Evolutionary conservation across 2,329 filamentous ascomycete genomes (phyloP), one percentile per base, ranked within the genome.

Genomic region (Botrytis medusae): DNA sequence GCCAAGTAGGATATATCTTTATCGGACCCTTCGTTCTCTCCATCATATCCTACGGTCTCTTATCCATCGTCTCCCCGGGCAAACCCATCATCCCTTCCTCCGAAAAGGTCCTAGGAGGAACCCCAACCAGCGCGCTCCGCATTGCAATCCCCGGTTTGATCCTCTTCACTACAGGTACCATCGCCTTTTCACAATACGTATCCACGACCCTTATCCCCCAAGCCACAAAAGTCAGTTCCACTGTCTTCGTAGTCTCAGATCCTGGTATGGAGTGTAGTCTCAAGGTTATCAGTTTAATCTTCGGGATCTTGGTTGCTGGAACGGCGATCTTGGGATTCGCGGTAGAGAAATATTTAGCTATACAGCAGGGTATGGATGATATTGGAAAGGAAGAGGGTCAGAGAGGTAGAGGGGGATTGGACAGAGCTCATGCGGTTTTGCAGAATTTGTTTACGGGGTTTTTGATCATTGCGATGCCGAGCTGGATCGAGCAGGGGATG

Each of bases 1-100:
- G 80, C 2, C 77, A 79, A 4, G 76, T 87, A 4, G 87, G 87
- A 25, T 80, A 76, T 22, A 69, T 82, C 4, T 81, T 89, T 70
- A 81, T 86, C 51, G 70, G 76, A 2, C 78, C 79, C 0, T 63
- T 77, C 1, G 46, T 77, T 10, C 71, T 78, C 34, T 69, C 76
- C 12, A 37, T 78, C 18, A 29, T 79, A 2, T 60, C 70, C 16
- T 79, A 74, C 69, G 37, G 40, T 7, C 59, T 77, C 20, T 46
- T 62, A n/a, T 71, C 74, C 2, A 59, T 76, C 44, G 54, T 72
- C 40, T 71, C 74, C 7, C 63, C 75, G 34, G 22, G 14, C 25
- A 67, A 67, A 61, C 75, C 9, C 64, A 59, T 14, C 72, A 63
- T 25, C 68, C 72, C 32, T 62, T 73, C 57, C 22, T 6, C 40